A percentile compares a stretch with the other conserved stretches of the same genome.
Conservation (phyloP, 2,329 filamentous ascomycete genomes). For the Pseudogymnoascus sp. region DNA sequence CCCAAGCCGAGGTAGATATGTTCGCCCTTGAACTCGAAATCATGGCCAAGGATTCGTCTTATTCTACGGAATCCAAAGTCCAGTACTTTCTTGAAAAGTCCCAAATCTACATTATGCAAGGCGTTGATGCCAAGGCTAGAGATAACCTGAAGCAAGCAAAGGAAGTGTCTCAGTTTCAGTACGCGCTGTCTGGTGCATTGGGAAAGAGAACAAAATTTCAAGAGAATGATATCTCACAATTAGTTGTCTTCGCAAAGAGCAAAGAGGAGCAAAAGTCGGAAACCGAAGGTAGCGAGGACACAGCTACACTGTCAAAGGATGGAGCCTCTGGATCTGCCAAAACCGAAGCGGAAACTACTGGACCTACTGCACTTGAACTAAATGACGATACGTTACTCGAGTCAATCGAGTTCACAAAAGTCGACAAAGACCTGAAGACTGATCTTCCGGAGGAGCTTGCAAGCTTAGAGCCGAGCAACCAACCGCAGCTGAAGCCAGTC, state of each 20-base stretch:
- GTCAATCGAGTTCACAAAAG: slow-evolving; percentile 65
- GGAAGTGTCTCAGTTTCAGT: slow-evolving; percentile 63
- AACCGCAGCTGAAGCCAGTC: slow-evolving; percentile 73
- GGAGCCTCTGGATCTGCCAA: slow-evolving; percentile 18
- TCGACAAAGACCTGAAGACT: slow-evolving; percentile 32
- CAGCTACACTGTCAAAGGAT: slow-evolving; percentile 11
- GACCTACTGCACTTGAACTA: slow-evolving; percentile 65
- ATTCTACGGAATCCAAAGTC: slow-evolving; percentile 47
- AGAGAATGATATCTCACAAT: slow-evolving; percentile 73
- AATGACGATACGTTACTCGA: slow-evolving; percentile 94
- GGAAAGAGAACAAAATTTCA: slow-evolving; percentile 82
- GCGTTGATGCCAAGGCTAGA: slow-evolving; percentile 68
- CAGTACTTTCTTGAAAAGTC: slow-evolving; percentile 77
- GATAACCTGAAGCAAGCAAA: slow-evolving; percentile 65
- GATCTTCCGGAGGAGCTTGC: slow-evolving; percentile 56
- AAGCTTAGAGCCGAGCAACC: slow-evolving; percentile 65
- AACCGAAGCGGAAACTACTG: slow-evolving; percentile 31
- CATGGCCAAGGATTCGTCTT: slow-evolving; percentile 31
- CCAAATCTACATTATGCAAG: slow-evolving; percentile 77
- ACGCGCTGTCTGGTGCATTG: slow-evolving; percentile 76
- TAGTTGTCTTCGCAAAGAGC: slow-evolving; percentile 86
- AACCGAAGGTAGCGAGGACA: slow-evolving; percentile 14
- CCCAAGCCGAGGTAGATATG: slow-evolving; percentile 53
- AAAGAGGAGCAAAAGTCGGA: slow-evolving; percentile 32
- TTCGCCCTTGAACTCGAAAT: slow-evolving; percentile 40